These are phyloP conservation scores for Rhexocercosporidium sp. DNA, from an alignment of 2,329 filamentous ascomycete species.

Conservation along the genomic window DNA sequence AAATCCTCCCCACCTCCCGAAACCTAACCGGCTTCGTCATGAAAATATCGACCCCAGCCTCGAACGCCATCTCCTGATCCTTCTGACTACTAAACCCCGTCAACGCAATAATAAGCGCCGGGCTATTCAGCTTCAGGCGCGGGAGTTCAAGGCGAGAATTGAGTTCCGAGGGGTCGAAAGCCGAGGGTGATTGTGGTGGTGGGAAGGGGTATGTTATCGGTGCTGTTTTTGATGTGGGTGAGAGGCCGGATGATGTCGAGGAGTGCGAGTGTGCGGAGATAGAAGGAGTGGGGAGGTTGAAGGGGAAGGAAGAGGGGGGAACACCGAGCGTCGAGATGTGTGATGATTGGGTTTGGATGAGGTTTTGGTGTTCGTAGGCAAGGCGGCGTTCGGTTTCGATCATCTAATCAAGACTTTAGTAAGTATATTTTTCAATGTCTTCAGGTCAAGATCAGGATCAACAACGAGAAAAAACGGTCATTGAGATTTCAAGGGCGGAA, in stretches of 20 bases:
- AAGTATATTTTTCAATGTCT: too few species aligned
- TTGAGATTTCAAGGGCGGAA: too few species aligned
- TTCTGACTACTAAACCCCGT: conserved; percentile 56
- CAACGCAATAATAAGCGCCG: conserved; percentile 54
- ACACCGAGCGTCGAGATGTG: background rate
- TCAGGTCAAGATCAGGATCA: too few species aligned
- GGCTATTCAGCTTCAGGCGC: conserved; percentile 18
- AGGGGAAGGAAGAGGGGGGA: conserved; percentile 14
- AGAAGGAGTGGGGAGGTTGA: conserved; percentile 14
- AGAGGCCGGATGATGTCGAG: background rate
- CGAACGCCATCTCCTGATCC: conserved; percentile 54
- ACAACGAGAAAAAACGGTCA: too few species aligned
- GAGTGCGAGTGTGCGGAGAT: background rate
- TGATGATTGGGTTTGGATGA: conserved; percentile 20
- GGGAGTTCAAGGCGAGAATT: conserved; percentile 42
- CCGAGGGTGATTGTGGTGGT: background rate
- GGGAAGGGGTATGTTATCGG: conserved; percentile 3
- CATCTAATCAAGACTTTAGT: too few species aligned
- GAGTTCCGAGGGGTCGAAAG: background rate
- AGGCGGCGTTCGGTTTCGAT: conserved; percentile 45
- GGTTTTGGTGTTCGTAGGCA: conserved; percentile 29
- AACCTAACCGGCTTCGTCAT: conserved; percentile 55
- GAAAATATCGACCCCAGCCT: conserved; percentile 58
- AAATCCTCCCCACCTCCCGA: conserved; percentile 31
- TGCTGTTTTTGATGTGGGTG: background rate